Percentiles rank a stretch among this genome's conserved stretches.
These are phyloP conservation scores for Fusarium piperis DNA, from an alignment of 2,329 filamentous ascomycete species.

Conservation along the genomic window DNA sequence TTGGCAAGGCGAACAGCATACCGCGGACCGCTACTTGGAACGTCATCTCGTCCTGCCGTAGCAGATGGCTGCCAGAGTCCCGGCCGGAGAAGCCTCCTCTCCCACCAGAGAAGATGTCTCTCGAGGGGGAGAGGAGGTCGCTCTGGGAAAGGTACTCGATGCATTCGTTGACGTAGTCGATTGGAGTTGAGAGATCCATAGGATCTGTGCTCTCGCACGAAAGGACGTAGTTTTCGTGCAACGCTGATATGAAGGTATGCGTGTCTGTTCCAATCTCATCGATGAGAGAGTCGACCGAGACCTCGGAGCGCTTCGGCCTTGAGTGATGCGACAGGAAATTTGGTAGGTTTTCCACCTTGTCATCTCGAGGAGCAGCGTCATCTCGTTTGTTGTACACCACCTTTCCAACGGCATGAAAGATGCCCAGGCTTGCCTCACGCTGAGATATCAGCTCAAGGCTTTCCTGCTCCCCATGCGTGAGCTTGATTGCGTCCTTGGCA, in stretches of 20 bases:
- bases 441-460: slow-evolving; percentile 84
- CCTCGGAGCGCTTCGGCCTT: slow-evolving; percentile 70
- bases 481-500: slow-evolving; percentile 61
- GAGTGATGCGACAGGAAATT: slow-evolving; percentile 65
- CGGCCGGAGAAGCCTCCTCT: slow-evolving; percentile 62
- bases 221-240: slow-evolving; percentile 92
- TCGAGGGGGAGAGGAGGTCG: slow-evolving; percentile 82
- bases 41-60: slow-evolving; percentile 92
- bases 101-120: slow-evolving; percentile 73
- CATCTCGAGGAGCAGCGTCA: slow-evolving; percentile 56
- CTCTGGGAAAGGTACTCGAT: slow-evolving; percentile 88
- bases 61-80: slow-evolving; percentile 73
- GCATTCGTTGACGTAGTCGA: slow-evolving; percentile 85
- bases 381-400: slow-evolving; percentile 96
- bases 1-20: slow-evolving; percentile 83
- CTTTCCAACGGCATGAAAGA: slow-evolving; percentile 96
- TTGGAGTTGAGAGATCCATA: slow-evolving; percentile 66
- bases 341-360: slow-evolving; percentile 65
- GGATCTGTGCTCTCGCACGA: slow-evolving; percentile 74
- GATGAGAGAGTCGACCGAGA: slow-evolving; percentile 79
- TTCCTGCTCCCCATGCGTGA: slow-evolving; percentile 83
- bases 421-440: slow-evolving; percentile 87
- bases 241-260: slow-evolving; percentile 85
- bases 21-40: slow-evolving; percentile 93
- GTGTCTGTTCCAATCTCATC: slow-evolving; percentile 94